Conservation (phyloP, 495 filamentous ascomycete genomes). For the Penicillium paxilli region DNA sequence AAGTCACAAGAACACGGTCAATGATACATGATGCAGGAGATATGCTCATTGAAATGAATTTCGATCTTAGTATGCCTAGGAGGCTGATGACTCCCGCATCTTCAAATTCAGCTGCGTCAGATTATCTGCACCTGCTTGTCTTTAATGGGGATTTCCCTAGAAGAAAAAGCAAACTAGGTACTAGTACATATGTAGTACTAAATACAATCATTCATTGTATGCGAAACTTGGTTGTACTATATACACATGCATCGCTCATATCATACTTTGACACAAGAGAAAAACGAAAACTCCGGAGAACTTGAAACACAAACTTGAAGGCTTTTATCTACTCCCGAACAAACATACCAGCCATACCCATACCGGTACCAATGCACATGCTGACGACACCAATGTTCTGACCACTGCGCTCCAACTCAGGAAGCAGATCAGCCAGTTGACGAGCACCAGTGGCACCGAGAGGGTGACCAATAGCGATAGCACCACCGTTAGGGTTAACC, state of each 20-base stretch:
- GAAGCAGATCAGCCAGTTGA: slow-evolving; percentile 74
- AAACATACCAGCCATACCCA: slow-evolving; percentile 87
- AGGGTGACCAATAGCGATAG: slow-evolving; percentile 90
- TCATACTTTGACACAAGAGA: slow-evolving; percentile 20
- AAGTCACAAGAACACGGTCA: too few species aligned
- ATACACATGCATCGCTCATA: slow-evolving; percentile 33
- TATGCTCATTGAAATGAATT: too few species aligned
- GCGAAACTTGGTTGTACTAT: slow-evolving; percentile 24
- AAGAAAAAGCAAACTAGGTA: background rate
- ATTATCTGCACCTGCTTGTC: too few species aligned
- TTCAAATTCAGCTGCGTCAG: too few species aligned
- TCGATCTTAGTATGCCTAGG: too few species aligned
- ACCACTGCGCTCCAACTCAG: slow-evolving; percentile 62
- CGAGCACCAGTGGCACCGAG: slow-evolving; percentile 89
- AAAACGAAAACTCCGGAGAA: slow-evolving; percentile 5
- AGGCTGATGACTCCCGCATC: too few species aligned
- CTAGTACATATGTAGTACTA: too few species aligned
- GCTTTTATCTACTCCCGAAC: slow-evolving; percentile 71
- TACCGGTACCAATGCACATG: slow-evolving; percentile 92
- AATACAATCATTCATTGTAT: slow-evolving; percentile 15
- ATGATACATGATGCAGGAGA: too few species aligned
- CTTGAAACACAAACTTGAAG: too few species aligned
- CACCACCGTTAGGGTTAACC: slow-evolving; percentile 91
- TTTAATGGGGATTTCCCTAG: slow-evolving; percentile 17
- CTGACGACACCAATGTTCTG: slow-evolving; percentile 72